phyloP scores from a whole-genome alignment of 2,329 filamentous ascomycete species.

The Teratosphaeriaceae sp. region DNA sequence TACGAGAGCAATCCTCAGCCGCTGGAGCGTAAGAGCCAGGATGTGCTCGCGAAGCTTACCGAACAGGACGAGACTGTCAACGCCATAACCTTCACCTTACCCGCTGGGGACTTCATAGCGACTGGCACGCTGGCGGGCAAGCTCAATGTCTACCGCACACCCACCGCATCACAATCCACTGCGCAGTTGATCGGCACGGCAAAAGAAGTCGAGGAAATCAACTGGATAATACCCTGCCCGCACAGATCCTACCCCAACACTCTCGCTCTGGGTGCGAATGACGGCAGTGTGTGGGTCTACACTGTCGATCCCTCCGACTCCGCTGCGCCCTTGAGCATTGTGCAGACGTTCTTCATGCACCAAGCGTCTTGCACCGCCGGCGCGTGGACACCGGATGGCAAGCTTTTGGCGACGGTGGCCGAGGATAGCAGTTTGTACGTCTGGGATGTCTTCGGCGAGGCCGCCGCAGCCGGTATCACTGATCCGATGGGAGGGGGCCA shows the following conservation, averaged over 20 bases:
- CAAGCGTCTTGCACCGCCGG: slow-evolving; percentile 81
- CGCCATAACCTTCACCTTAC: slow-evolving; percentile 74
- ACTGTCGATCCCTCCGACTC: slow-evolving; percentile 64
- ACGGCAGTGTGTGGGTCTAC: slow-evolving; percentile 95
- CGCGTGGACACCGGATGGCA: slow-evolving; percentile 82
- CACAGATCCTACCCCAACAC: slow-evolving; percentile 66
- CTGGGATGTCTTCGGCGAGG: slow-evolving; percentile 83
- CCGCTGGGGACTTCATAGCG: slow-evolving; percentile 75
- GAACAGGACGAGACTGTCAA: slow-evolving; percentile 92
- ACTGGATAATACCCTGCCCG: slow-evolving; percentile 78
- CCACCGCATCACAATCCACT: slow-evolving; percentile 4
- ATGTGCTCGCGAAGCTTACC: slow-evolving; percentile 67
- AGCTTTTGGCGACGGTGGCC: slow-evolving; percentile 76
- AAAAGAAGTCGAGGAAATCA: slow-evolving; percentile 90
- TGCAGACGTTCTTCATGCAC: slow-evolving; percentile 90
- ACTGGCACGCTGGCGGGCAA: slow-evolving; percentile 83
- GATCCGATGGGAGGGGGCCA: slow-evolving; percentile 43
- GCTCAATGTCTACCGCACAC: slow-evolving; percentile 50
- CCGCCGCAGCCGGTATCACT: slow-evolving; percentile 57
- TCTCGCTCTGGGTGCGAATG: slow-evolving; percentile 77
- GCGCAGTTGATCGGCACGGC: slow-evolving; percentile 64
- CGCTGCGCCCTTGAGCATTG: slow-evolving; percentile 63
- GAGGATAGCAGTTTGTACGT: slow-evolving; percentile 87
- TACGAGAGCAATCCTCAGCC: slow-evolving; percentile 62
- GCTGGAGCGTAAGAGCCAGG: slow-evolving; percentile 51